phyloP scores from a whole-genome alignment of 305 asterid species.

The Fraxinus angustifolia region DNA sequence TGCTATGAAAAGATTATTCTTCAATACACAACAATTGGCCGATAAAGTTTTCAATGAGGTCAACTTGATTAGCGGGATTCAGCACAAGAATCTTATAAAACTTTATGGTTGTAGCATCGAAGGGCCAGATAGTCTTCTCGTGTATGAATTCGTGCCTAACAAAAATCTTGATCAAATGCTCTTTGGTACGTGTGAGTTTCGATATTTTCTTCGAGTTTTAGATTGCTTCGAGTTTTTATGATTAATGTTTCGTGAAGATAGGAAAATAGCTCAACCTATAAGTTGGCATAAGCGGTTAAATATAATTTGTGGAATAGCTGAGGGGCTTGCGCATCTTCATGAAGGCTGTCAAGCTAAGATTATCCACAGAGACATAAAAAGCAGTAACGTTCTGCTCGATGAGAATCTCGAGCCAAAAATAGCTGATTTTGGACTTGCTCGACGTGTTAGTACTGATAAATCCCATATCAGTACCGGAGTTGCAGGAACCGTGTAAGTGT shows the following conservation, averaged over 20 bases:
- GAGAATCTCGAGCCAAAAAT: slow-evolving; percentile 11
- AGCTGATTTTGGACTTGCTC: slow-evolving; percentile 26
- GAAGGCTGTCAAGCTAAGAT: slow-evolving; percentile 21
- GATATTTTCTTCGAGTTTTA: not conserved
- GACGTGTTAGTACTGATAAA: slow-evolving; percentile 14
- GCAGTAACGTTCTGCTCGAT: slow-evolving; percentile 17
- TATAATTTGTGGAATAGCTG: slow-evolving; percentile 20
- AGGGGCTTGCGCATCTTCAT: slow-evolving; percentile 21
- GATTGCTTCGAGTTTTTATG: not conserved
- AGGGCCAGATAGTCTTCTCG: slow-evolving; percentile 27
- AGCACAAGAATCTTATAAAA: slow-evolving; percentile 20
- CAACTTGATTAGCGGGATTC: slow-evolving; percentile 19
- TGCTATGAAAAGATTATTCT: slow-evolving; percentile 20
- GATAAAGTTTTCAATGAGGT: slow-evolving; percentile 24
- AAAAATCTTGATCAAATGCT: slow-evolving; percentile 21
- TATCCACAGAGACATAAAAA: slow-evolving; percentile 22
- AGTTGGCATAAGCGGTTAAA: slow-evolving; percentile 15
- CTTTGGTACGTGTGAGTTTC: slow-evolving; percentile 6
- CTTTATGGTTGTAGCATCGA: slow-evolving; percentile 17
- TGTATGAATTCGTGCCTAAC: slow-evolving; percentile 13
- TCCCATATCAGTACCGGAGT: slow-evolving; percentile 16
- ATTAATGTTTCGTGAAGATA: slow-evolving; percentile 13
- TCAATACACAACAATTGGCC: slow-evolving; percentile 17
- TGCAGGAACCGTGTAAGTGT: slow-evolving; percentile 18
- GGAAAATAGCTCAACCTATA: slow-evolving; percentile 10